A percentile compares a stretch with the other conserved stretches of the same genome.
phyloP scores from a whole-genome alignment of 2,329 filamentous ascomycete species.

The Beauveria sp. region DNA sequence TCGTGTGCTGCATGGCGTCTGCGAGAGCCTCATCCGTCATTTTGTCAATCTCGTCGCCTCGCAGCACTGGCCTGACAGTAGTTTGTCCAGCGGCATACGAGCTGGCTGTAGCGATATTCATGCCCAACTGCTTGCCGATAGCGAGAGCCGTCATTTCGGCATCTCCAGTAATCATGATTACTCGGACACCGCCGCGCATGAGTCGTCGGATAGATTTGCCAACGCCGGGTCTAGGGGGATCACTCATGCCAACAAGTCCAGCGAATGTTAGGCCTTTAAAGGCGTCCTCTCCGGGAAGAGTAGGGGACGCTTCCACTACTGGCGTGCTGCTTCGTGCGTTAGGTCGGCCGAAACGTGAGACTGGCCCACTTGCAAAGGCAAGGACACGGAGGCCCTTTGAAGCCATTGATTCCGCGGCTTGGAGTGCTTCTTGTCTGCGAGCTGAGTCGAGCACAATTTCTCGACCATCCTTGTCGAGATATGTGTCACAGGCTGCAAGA shows the following conservation, averaged over 20 bases:
- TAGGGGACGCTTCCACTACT: slow-evolving; percentile 29
- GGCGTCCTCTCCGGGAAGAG: slow-evolving; percentile 55
- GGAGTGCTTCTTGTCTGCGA: slow-evolving; percentile 63
- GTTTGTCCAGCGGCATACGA: slow-evolving; percentile 47
- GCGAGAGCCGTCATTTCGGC: slow-evolving; percentile 90
- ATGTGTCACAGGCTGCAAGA: slow-evolving; percentile 80
- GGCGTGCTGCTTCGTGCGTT: slow-evolving; percentile 46
- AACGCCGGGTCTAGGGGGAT: slow-evolving; percentile 86
- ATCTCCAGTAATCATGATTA: slow-evolving; percentile 99
- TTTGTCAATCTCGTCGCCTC: slow-evolving; percentile 84
- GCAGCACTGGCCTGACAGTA: slow-evolving; percentile 64
- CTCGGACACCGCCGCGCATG: slow-evolving; percentile 89
- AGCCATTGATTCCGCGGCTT: slow-evolving; percentile 81
- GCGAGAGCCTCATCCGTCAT: slow-evolving; percentile 84
- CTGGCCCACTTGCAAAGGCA: slow-evolving; percentile 81
- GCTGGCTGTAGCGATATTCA: slow-evolving; percentile 60
- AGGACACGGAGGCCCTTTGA: slow-evolving; percentile 83
- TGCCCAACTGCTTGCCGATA: slow-evolving; percentile 91
- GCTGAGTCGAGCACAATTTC: slow-evolving; percentile 78
- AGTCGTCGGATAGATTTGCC: slow-evolving; percentile 80
- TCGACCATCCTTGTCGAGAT: slow-evolving; percentile 75
- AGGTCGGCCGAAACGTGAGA: slow-evolving; percentile 40
- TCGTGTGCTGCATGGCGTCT: slow-evolving; percentile 77
- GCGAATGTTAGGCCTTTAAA: slow-evolving; percentile 84
- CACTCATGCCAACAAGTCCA: slow-evolving; percentile 93